A percentile compares a stretch with the other conserved stretches of the same genome.
Conservation (phyloP, 176 grass and related monocot genomes). For the Microstegium vimineum region DNA sequence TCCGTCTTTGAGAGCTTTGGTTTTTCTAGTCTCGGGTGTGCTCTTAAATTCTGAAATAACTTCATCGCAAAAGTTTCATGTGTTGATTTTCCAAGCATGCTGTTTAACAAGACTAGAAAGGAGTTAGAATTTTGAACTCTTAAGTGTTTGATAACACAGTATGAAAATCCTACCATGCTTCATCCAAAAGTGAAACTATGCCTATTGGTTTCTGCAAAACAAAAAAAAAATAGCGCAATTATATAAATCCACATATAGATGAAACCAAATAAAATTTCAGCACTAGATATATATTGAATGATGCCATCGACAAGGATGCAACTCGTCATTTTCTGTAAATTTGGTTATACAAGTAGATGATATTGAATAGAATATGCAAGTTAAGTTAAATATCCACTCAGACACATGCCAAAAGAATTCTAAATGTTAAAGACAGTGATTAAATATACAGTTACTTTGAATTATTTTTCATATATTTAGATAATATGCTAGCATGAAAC, state of each 20-base stretch:
- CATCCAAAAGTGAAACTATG: constrained; percentile 91
- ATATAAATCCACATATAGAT: neutral
- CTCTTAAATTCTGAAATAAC: constrained; percentile 65
- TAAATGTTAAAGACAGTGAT: neutral
- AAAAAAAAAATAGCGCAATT: constrained; percentile 20
- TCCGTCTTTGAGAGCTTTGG: constrained; percentile 77
- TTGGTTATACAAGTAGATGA: neutral
- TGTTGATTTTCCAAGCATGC: constrained; percentile 91
- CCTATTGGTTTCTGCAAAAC: constrained; percentile 87
- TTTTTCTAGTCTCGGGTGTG: constrained; percentile 70
- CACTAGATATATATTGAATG: neutral
- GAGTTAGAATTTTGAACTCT: constrained; percentile 36
- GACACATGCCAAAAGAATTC: neutral
- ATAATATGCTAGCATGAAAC: constrained; percentile 10
- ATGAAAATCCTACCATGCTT: constrained; percentile 70
- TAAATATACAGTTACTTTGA: neutral
- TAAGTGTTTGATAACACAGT: constrained; percentile 10
- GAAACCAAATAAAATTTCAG: neutral
- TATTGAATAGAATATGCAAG: neutral
- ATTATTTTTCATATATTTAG: neutral
- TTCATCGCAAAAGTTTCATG: constrained; percentile 74
- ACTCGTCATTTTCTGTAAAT: neutral
- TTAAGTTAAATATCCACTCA: constrained; percentile 8
- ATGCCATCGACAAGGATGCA: neutral
- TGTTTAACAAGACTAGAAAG: constrained; percentile 49